Percentiles rank a stretch among this genome's conserved stretches.
phyloP scores from a whole-genome alignment of 208 protist genomes.

The Leishmania arabica region DNA sequence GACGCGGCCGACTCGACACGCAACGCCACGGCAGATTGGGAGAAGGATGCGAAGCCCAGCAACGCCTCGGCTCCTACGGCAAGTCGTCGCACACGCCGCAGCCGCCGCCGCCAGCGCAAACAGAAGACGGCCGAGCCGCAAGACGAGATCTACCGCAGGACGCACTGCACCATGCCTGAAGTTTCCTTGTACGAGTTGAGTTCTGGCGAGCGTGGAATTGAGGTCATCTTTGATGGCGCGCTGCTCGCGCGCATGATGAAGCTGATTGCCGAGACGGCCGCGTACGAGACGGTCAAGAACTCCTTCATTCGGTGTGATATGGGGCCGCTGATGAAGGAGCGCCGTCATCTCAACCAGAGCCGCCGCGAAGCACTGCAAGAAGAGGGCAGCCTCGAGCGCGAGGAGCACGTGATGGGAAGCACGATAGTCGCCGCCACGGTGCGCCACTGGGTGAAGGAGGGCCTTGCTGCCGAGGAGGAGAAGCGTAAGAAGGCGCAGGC shows the following conservation, averaged over 20 bases:
- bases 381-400: slow-evolving; percentile 47
- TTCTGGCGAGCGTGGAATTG: slow-evolving; percentile 57
- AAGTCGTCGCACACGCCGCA: slow-evolving; percentile 37
- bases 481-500: slow-evolving; percentile 25
- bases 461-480: slow-evolving; percentile 40
- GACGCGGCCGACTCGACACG: slow-evolving; percentile 10
- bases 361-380: slow-evolving; percentile 65
- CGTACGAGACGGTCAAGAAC: slow-evolving; percentile 73
- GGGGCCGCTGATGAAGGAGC: slow-evolving; percentile 77
- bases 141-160: slow-evolving; percentile 66
- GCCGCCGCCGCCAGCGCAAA: slow-evolving; percentile 45
- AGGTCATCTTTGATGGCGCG: slow-evolving; percentile 61
- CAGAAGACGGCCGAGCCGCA: slow-evolving; percentile 35
- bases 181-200: slow-evolving; percentile 44
- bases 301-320: slow-evolving; percentile 77
- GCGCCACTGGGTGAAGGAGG: slow-evolving; percentile 60
- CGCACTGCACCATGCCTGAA: slow-evolving; percentile 28
- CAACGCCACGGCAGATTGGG: slow-evolving; percentile 4
- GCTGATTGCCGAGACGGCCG: slow-evolving; percentile 72
- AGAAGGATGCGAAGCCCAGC: slow-evolving; percentile 20
- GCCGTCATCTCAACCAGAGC: slow-evolving; percentile 49
- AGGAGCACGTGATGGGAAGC: slow-evolving; percentile 69
- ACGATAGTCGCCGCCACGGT: slow-evolving; percentile 40
- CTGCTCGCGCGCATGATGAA: slow-evolving; percentile 76
- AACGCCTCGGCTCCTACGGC: slow-evolving; percentile 15